A percentile compares a stretch with the other conserved stretches of the same genome.
phyloP scores from a whole-genome alignment of 2,329 filamentous ascomycete genomes.

The Calonectria multiphialidica region DNA sequence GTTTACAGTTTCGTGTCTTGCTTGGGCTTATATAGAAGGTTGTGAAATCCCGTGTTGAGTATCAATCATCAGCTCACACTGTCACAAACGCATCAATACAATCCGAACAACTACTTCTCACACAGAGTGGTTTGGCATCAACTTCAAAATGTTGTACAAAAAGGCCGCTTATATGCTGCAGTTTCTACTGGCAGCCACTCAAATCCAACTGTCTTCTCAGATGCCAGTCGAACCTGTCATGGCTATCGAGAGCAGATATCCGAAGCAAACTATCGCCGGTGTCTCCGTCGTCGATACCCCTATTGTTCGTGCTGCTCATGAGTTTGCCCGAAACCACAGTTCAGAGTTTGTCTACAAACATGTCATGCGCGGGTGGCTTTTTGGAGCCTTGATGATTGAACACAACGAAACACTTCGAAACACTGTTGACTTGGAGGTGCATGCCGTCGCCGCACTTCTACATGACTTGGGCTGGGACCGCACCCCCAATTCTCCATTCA shows the following conservation, averaged over 20 bases:
- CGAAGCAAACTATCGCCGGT: conserved; percentile 1
- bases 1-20: rapidly evolving
- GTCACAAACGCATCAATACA: background rate
- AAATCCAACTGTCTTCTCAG: background rate
- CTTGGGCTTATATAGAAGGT: background rate
- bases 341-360: conserved; percentile 26
- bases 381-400: conserved; percentile 3
- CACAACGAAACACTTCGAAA: conserved; percentile 15
- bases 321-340: conserved; percentile 7
- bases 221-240: background rate
- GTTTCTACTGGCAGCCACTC: background rate
- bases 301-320: conserved; percentile 14
- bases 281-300: conserved; percentile 18
- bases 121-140: too few species aligned
- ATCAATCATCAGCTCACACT: background rate
- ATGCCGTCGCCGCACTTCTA: conserved; percentile 21
- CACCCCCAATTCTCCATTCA: conserved; percentile 3
- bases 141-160: background rate
- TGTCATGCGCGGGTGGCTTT: conserved; percentile 26
- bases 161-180: background rate
- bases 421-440: conserved; percentile 12
- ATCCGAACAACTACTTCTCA: background rate
- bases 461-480: conserved; percentile 32
- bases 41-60: too few species aligned
- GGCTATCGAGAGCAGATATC: background rate